Evolutionary conservation across 441 rosid species (phyloP), one percentile per base, ranked within the genome.

Genomic region (Populus tomentosa): DNA sequence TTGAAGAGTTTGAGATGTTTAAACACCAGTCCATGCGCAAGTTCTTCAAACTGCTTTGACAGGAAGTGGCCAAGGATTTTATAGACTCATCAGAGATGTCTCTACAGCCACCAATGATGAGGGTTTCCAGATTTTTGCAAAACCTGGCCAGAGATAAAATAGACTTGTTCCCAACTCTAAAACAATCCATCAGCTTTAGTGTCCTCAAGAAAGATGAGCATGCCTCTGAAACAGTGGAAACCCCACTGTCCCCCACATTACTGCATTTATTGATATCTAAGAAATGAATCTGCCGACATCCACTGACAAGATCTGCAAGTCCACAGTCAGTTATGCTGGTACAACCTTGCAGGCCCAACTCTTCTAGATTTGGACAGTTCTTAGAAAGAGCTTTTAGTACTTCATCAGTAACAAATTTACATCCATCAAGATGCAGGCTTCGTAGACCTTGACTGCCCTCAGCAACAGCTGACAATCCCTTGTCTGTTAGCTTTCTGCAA

Each of bases 1-100:
- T 67, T 50, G 98, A 88, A 61, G 87, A 83, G 84, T 95, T 94
- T 0, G 98, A 87, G 78, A 93, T 72, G 77, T 86, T 92, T 78
- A 86, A 83, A 84, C 99, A 95, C 99, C 99, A 93, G 80, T 93
- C 97, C 99, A 95, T 93, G 71, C 97, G 88, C 87, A 95, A 77
- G 70, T 84, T 90, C 88, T 85, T 95, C 82, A 93, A 87, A 84
- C 90, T 88, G 73, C 67, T 86, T 79, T 82, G 84, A 80, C 97
- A 90, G 24, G 94, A 86, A 72, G 80, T 80, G n/a, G 95, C 95
- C 80, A 93, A 82, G 20, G 83, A 83, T 76, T 88, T 88, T 38
- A 95, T 67, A 63, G 96, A 86, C 71, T 85, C 87, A 16, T 91
- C 90, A 77, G 93, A 84, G 78, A 95, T 87, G 42, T 91, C 90